phyloP scores from a whole-genome alignment of 371 early-diverging fungal genomes.

The Mucor mucedo region DNA sequence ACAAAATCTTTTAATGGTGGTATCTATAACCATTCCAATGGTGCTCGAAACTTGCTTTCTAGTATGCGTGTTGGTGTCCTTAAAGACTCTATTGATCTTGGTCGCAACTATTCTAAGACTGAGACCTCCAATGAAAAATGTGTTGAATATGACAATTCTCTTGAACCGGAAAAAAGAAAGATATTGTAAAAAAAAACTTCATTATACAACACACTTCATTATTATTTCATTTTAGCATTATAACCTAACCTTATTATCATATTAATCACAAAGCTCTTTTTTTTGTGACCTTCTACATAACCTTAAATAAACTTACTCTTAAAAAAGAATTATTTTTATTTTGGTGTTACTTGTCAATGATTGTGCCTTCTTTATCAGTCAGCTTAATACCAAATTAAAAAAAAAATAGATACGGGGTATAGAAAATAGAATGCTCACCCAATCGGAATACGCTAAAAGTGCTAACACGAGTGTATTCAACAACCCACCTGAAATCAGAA shows the following conservation, averaged over 20 bases:
- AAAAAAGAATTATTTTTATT: not conserved
- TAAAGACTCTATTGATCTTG: slow-evolving; percentile 22
- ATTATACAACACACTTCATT: not conserved
- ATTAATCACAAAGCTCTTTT: not conserved
- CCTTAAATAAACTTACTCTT: not conserved
- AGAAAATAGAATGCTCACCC: not conserved
- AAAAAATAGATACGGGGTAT: too few species aligned
- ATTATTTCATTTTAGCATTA: not conserved
- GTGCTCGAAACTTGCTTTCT: slow-evolving; percentile 80
- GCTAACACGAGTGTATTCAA: slow-evolving; percentile 3
- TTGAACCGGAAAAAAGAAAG: slow-evolving; percentile 27
- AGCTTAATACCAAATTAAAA: too few species aligned
- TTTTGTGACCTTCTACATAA: not conserved
- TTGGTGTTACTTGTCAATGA: not conserved
- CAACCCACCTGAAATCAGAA: slow-evolving; percentile 21
- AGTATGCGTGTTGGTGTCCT: slow-evolving; percentile 76
- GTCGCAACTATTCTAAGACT: not conserved
- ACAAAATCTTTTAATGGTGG: slow-evolving; percentile 88
- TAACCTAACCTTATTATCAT: not conserved
- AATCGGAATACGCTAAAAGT: slow-evolving; percentile 8
- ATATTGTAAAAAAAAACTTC: not conserved
- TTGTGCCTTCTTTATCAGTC: not conserved
- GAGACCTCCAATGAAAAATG: slow-evolving; percentile 9
- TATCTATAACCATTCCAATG: slow-evolving; percentile 85
- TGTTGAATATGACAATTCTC: slow-evolving; percentile 22